A percentile compares a stretch with the other conserved stretches of the same genome.
Conservation (phyloP, 352 stramenopile species). For the Blastocystis hominis region DNA sequence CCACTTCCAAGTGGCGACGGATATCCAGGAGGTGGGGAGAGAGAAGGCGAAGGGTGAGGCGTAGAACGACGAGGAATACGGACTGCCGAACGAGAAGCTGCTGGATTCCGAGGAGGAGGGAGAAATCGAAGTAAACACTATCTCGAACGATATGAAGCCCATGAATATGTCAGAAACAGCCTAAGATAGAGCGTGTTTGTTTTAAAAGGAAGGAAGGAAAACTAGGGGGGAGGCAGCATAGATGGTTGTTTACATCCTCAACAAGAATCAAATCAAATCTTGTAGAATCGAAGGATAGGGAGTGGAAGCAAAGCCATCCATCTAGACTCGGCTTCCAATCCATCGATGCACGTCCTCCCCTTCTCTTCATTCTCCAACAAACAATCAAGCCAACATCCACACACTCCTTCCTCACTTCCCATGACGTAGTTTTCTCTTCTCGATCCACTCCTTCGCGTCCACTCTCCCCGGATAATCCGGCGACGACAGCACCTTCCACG, state of each 20-base stretch:
- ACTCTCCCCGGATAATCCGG: constrained; percentile 54
- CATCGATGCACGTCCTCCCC: too few species aligned
- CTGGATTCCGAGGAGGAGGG: constrained; percentile 38
- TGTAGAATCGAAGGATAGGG: too few species aligned
- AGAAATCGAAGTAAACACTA: constrained; percentile 22
- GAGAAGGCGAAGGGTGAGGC: background rate
- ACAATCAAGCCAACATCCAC: too few species aligned
- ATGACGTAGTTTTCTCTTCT: constrained; percentile 57
- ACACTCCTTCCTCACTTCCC: too few species aligned
- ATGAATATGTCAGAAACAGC: constrained; percentile 47
- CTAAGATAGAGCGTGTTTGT: constrained; percentile 8
- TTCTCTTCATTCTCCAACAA: too few species aligned
- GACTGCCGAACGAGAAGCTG: constrained; percentile 32
- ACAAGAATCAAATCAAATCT: too few species aligned
- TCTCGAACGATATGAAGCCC: constrained; percentile 54
- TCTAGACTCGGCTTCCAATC: too few species aligned
- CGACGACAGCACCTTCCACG: constrained; percentile 45
- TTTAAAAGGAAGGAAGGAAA: background rate
- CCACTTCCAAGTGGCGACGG: constrained; percentile 32
- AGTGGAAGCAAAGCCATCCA: too few species aligned
- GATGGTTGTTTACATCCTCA: too few species aligned
- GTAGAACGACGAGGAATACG: constrained; percentile 56
- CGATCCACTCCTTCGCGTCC: constrained; percentile 55
- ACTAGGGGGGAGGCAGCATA: background rate
- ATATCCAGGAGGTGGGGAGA: background rate